Conservation (phyloP, 192 early-diverging fungal genomes). For the Gonapodya prolifera region DNA sequence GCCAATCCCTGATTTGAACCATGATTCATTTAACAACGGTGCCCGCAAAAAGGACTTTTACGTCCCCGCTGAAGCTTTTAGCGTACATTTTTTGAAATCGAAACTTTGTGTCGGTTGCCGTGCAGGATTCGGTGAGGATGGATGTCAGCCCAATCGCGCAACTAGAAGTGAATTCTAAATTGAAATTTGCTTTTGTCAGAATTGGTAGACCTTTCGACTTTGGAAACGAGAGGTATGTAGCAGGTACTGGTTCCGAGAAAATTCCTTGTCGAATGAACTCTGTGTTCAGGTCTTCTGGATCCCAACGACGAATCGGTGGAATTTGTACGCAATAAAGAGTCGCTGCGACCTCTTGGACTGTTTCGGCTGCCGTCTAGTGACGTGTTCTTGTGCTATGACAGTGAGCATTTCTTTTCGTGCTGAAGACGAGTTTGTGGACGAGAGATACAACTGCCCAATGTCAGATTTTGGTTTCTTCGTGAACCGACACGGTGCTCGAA, state of each 20-base stretch:
- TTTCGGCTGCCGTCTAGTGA: constrained; percentile 64
- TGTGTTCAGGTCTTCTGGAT: constrained; percentile 45
- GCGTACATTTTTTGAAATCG: constrained; percentile 72
- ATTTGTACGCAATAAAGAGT: constrained; percentile 69
- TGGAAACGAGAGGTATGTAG: constrained; percentile 57
- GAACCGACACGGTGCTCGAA: constrained; percentile 67
- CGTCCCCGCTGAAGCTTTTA: constrained; percentile 77
- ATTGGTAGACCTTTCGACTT: constrained; percentile 72
- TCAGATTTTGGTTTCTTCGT: constrained; percentile 86
- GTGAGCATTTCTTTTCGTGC: constrained; percentile 22
- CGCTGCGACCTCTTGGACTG: constrained; percentile 64
- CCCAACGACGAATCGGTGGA: constrained; percentile 63
- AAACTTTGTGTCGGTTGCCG: constrained; percentile 80
- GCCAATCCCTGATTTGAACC: constrained; percentile 24
- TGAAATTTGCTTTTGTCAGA: constrained; percentile 21
- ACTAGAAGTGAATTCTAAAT: not conserved
- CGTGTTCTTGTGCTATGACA: constrained; percentile 86
- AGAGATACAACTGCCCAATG: not conserved
- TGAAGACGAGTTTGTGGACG: constrained; percentile 4
- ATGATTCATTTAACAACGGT: constrained; percentile 10
- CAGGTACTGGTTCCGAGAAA: not conserved
- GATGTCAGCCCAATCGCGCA: not conserved
- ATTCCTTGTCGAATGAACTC: constrained; percentile 4
- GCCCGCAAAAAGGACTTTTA: constrained; percentile 60
- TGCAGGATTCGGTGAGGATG: constrained; percentile 53